Percentiles rank a stretch among this genome's conserved stretches.
Evolutionary conservation across 495 filamentous ascomycete species (phyloP).

Genomic region (Mycothermus thermophilus): DNA sequence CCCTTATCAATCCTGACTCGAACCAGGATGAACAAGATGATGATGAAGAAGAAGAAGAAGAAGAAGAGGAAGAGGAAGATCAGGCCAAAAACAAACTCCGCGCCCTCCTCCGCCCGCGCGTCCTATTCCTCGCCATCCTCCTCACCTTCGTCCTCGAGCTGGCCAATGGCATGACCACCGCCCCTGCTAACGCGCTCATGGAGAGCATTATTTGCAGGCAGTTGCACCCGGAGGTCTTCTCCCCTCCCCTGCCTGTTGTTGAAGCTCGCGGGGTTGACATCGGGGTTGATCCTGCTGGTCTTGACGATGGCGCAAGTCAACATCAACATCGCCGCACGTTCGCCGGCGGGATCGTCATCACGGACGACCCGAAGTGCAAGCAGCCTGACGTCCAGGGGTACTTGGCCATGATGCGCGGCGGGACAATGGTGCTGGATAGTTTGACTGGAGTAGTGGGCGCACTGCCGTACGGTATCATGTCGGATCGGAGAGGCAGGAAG

Average conservation of each 20-base stretch:
- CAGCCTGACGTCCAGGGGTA: constrained; percentile 16
- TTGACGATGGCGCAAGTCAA: too few relatives aligned
- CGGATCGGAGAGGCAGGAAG: constrained; percentile 21
- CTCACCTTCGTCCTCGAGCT: constrained; percentile 20
- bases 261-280: too few relatives aligned
- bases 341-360: constrained; percentile 1
- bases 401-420: constrained; percentile 22
- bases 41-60: neutral
- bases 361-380: constrained; percentile 14
- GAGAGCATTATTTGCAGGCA: constrained; percentile 22
- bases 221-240: constrained; percentile 15
- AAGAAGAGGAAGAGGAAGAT: neutral
- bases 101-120: constrained; percentile 8
- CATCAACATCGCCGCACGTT: neutral
- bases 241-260: neutral
- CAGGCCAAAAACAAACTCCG: constrained; percentile 1
- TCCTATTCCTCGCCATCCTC: constrained; percentile 13
- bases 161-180: constrained; percentile 6
- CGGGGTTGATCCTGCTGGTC: neutral
- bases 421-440: constrained; percentile 16
- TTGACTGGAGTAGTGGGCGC: constrained; percentile 15
- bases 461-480: constrained; percentile 22
- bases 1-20: neutral
- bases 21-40: neutral
- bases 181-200: constrained; percentile 18